Base-by-base conservation (phyloP, 768 basidiomycete species). In the Mycena indigotica region DNA sequence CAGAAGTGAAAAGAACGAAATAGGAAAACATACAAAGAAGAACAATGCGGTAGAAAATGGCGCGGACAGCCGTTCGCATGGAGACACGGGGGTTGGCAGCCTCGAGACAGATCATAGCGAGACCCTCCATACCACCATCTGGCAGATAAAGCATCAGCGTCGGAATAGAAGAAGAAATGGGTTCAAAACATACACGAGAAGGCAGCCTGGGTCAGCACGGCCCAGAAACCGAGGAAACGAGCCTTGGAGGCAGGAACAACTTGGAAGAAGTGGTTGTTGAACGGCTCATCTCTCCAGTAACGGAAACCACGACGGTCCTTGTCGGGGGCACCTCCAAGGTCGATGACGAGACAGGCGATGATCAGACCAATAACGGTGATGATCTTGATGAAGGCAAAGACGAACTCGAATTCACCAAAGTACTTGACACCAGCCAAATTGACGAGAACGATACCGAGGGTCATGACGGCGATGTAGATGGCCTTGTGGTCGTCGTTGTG, bases 281-380 rank as follows among this genome's bases (percentile, higher is more conserved):
- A 67, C 15, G 49, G 69, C 21, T 57, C 53, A 41, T 60, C 69
- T 24, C 57, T 67, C 79, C 79, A 82, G 71, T 74, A 77, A 17
- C 73, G 70, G 64, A 74, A 74, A 15, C 77, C 74, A 55, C 71
- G 69, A 54, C 67, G 72, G 62, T 72, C 69, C 62, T 72, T 66
- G 60, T 70, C 69, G 23, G 79, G 78, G n/a, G 76, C 80, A 29
- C 79, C 78, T 49, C 82, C 82, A 21, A 79, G 70, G 61, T 79
- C 77, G 54, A 84, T 70, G 60, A 83, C 72, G 61, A 83, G 73
- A 52, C 78, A 79, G 59, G 80, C 71, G 61, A 85, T 71, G 38
- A 75, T 73, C 25, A 75, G 58, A 49, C 72, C 72, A 28, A 74
- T 61, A 55, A 78, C 65, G 48, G 81, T 74, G 57, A 78, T 55